These are phyloP conservation scores for Kuraishia ogatae DNA, from an alignment of 805 yeast species.

Conservation along the genomic window DNA sequence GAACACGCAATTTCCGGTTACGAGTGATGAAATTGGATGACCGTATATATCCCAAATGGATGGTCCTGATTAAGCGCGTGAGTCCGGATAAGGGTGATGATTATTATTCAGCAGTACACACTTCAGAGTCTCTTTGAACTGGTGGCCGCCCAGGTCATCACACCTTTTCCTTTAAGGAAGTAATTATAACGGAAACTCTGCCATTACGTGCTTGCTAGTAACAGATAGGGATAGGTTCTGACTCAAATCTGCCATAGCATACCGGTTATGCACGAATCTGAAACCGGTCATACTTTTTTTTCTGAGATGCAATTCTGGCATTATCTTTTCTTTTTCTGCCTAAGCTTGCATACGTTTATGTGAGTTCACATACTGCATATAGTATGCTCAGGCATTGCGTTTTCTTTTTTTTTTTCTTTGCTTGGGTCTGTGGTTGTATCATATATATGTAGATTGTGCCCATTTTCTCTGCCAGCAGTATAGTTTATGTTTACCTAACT, in stretches of 20 bases:
- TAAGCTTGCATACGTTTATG: background rate
- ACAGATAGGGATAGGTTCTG: background rate
- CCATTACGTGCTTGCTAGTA: background rate
- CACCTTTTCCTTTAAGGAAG: background rate
- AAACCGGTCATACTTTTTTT: background rate
- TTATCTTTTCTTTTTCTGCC: background rate
- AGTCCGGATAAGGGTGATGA: background rate
- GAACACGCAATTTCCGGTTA: background rate
- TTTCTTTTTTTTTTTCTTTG: background rate
- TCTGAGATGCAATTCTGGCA: background rate
- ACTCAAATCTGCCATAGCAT: background rate
- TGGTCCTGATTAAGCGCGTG: background rate
- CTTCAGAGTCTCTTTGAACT: background rate
- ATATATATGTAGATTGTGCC: background rate
- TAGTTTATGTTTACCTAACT: background rate
- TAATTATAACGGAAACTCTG: background rate
- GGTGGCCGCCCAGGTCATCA: background rate
- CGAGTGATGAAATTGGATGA: background rate
- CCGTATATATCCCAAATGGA: background rate
- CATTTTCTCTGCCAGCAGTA: background rate
- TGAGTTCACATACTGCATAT: background rate
- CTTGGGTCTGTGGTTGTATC: background rate
- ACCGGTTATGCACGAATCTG: background rate
- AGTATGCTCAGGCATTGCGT: background rate
- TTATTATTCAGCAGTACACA: background rate